Evolutionary conservation across 768 basidiomycete species (phyloP).

Genomic region (Leucocoprinus birnbaumii): DNA sequence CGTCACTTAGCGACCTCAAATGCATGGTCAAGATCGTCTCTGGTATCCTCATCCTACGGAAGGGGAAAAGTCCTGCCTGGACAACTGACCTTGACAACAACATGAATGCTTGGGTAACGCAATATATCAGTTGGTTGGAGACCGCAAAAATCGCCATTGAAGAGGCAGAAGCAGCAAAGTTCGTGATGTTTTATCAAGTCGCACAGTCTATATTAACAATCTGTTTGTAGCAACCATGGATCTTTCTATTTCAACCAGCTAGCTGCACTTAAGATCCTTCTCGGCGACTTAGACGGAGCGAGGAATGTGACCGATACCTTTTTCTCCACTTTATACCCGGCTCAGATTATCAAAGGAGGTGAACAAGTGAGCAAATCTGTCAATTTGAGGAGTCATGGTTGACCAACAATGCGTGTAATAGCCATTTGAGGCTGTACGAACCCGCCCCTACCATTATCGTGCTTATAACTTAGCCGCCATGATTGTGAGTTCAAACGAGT

Average conservation of each 20-base stretch:
- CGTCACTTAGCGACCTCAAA: constrained; percentile 47
- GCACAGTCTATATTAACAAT: no score
- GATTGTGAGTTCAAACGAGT: constrained; percentile 42
- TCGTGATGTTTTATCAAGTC: constrained; percentile 14
- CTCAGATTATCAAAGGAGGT: constrained; percentile 54
- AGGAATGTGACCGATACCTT: constrained; percentile 42
- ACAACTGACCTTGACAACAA: constrained; percentile 45
- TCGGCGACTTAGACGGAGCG: constrained; percentile 49
- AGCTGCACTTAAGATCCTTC: constrained; percentile 51
- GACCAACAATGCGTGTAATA: constrained; percentile 17
- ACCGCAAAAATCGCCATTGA: constrained; percentile 43
- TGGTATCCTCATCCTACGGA: constrained; percentile 51
- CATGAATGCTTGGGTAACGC: constrained; percentile 47
- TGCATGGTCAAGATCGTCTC: constrained; percentile 53
- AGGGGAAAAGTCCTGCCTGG: constrained; percentile 49
- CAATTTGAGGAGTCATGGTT: not conserved
- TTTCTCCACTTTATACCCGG: constrained; percentile 46
- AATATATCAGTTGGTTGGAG: constrained; percentile 57
- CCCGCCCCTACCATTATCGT: constrained; percentile 65
- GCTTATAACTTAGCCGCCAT: constrained; percentile 68
- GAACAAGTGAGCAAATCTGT: constrained; percentile 42
- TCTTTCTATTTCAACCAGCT: constrained; percentile 63
- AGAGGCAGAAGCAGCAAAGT: constrained; percentile 50
- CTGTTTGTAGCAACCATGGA: constrained; percentile 56
- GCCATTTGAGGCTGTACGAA: constrained; percentile 60